Evolutionary conservation across 1,139 yeast genomes (phyloP), one percentile per base, ranked within the genome.

Genomic region (Kazachstania sp.): DNA sequence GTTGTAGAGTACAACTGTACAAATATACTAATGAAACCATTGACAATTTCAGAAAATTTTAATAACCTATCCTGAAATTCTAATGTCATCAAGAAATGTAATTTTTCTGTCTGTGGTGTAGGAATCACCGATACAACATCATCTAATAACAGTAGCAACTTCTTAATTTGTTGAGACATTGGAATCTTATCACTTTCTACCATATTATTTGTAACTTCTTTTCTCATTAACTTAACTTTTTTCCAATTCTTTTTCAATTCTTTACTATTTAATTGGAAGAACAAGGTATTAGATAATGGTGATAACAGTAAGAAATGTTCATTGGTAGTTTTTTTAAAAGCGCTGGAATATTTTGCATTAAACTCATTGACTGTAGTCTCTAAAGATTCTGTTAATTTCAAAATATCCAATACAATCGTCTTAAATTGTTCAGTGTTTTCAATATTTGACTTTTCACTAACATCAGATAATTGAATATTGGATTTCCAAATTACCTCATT

Each of bases 231-330:
- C 32, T 58, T 55, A 15, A 68, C 50, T 19, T 58, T 52, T 9
- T 43, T 45, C 52, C 64, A 57, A 9, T 66, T 57, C 13, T 51
- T 47, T 26, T 55, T 55, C 32, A 64, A 61, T 35, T 51, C 54
- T 12, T 52, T 49, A 28, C 61, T 61, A 3, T 67, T 55, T 28
- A 73, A 70, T 56, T 80, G 85, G 40, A 77, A 61, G 54, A 71
- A 76, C n/a, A 82, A 66, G 0, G 82, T 73, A 53, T 76, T 77
- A 0, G 86, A 81, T 46, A 82, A 63, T 0, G 88, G 90, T 18
- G 82, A 75, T 36, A 81, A 66, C 1, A 78, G 69, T 35, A 79
- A 61, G 15, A 81, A 65, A 49, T 73, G 71, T 8, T 54, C 58
- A 31, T 50, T 51, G 0, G 57, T 44, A 3, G 44, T 49, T 6